phyloP scores from a whole-genome alignment of 176 grass and related monocot genomes.

The Avena eriantha region DNA sequence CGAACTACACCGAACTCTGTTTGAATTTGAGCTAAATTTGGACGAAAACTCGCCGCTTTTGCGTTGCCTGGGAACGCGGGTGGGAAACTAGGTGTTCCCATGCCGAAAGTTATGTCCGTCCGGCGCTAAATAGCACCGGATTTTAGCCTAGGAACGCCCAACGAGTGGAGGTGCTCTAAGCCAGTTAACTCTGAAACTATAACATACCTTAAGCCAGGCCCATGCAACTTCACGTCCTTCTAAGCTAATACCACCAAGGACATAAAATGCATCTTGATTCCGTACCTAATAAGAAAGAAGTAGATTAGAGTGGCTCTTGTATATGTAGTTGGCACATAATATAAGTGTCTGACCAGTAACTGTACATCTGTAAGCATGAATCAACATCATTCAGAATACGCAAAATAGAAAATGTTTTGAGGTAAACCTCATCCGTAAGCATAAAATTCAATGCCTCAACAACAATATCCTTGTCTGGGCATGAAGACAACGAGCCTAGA shows the following conservation, averaged over 20 bases:
- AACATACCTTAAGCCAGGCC: conserved; percentile 85
- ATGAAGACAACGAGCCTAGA: conserved; percentile 61
- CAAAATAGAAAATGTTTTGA: neutral
- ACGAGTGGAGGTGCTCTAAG: no score
- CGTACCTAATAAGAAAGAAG: conserved; percentile 58
- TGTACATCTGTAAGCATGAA: neutral
- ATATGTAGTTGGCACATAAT: neutral
- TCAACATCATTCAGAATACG: neutral
- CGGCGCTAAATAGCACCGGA: no score
- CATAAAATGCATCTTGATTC: conserved; percentile 82
- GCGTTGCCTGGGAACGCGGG: no score
- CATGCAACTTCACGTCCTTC: conserved; percentile 89
- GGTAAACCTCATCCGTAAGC: conserved; percentile 72
- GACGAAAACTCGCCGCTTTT: no score
- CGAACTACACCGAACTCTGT: no score
- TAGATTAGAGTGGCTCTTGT: conserved; percentile 18
- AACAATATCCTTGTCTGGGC: conserved; percentile 74
- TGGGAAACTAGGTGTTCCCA: no score
- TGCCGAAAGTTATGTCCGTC: no score
- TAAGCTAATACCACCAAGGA: conserved; percentile 63
- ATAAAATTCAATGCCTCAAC: conserved; percentile 75
- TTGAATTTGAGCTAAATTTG: no score
- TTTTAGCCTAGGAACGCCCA: no score
- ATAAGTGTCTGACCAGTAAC: neutral
- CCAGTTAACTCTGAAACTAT: neutral